Evolutionary conservation across 2,329 filamentous ascomycete species (phyloP).

Genomic region (Graphilbum ipis-grandicollis): DNA sequence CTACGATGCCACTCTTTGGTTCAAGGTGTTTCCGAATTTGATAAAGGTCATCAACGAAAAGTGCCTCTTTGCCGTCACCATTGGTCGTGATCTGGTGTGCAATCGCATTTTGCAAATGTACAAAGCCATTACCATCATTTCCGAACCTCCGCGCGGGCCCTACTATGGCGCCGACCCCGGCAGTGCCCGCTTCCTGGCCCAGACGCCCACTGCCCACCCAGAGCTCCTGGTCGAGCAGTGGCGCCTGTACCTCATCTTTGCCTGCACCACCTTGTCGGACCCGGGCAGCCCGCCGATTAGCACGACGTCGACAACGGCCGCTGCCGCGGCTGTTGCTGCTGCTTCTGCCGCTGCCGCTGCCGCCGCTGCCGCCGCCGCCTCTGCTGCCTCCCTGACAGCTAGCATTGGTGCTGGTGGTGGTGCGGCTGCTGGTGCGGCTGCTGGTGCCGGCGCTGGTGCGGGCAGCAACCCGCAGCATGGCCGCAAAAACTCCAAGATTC

Average conservation of each 20-base stretch:
- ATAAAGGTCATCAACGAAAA: conserved; percentile 80
- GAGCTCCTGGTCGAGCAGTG: conserved; percentile 90
- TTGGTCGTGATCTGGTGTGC: conserved; percentile 83
- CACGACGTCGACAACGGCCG: background rate
- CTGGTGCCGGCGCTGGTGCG: background rate
- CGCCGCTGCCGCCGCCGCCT: background rate
- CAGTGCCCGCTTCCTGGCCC: conserved; percentile 30
- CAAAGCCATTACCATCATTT: conserved; percentile 60
- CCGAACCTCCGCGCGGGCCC: conserved; percentile 51
- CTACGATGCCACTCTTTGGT: conserved; percentile 91
- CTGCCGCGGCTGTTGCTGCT: background rate
- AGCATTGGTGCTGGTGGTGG: no score
- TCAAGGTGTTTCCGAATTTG: conserved; percentile 93
- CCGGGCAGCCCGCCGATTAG: conserved; percentile 46
- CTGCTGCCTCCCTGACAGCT: background rate
- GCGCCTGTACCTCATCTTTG: conserved; percentile 95
- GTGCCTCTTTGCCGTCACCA: conserved; percentile 78
- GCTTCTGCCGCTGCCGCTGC: background rate
- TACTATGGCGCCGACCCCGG: conserved; percentile 44
- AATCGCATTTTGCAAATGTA: conserved; percentile 89
- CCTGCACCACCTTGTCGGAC: conserved; percentile 85
- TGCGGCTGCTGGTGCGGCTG: background rate
- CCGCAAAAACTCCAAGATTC: conserved; percentile 59
- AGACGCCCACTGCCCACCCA: conserved; percentile 54
- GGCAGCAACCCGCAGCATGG: conserved; percentile 38